phyloP scores from a whole-genome alignment of 176 grass and related monocot genomes.

The Avena atlantica region DNA sequence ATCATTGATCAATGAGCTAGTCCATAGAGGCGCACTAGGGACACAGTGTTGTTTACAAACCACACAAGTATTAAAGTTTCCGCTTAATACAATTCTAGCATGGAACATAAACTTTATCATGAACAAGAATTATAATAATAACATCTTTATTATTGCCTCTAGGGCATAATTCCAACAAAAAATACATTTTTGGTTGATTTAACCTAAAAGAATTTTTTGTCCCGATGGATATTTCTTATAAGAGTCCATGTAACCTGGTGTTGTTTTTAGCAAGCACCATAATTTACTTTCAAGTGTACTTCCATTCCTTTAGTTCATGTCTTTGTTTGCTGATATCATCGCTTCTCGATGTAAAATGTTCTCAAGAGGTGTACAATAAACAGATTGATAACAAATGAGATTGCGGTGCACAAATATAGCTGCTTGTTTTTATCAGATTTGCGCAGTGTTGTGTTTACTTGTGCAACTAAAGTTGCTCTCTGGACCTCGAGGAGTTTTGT shows the following conservation, averaged over 20 bases:
- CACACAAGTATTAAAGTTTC: too few relatives aligned
- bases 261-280: constrained; percentile 45
- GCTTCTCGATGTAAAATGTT: constrained; percentile 29
- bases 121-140: too few relatives aligned
- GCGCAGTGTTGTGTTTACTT: background rate
- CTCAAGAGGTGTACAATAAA: constrained; percentile 39
- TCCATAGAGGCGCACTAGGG: too few relatives aligned
- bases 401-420: background rate
- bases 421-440: background rate
- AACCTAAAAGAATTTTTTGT: constrained; percentile 30
- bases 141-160: too few relatives aligned
- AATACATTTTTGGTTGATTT: constrained; percentile 60
- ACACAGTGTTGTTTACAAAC: too few relatives aligned
- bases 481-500: background rate
- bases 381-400: background rate
- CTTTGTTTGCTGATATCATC: constrained; percentile 27
- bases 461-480: background rate
- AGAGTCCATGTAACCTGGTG: constrained; percentile 40
- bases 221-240: constrained; percentile 14
- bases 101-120: too few relatives aligned
- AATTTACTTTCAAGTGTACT: too few relatives aligned
- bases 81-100: too few relatives aligned
- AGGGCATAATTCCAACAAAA: too few relatives aligned
- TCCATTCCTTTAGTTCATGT: background rate
- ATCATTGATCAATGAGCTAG: too few relatives aligned